Conservation (phyloP, 306 rosid species). For the Rosa chinensis region DNA sequence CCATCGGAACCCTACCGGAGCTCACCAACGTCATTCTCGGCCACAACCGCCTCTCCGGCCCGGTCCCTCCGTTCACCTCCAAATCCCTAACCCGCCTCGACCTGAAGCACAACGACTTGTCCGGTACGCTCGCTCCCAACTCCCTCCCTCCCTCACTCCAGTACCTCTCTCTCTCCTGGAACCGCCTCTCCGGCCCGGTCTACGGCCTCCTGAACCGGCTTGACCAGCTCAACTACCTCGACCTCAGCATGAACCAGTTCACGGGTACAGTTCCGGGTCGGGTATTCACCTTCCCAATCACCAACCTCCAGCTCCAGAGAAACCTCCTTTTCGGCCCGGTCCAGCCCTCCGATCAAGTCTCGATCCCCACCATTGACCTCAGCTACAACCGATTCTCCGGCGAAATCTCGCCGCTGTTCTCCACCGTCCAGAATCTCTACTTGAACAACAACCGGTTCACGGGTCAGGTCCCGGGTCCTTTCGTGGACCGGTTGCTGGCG, state of each 20-base stretch:
- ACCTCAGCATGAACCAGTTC: constrained; percentile 78
- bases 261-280: constrained; percentile 71
- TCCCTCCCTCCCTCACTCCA: constrained; percentile 76
- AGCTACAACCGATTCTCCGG: constrained; percentile 79
- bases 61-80: constrained; percentile 72
- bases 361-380: constrained; percentile 78
- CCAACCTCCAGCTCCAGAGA: constrained; percentile 66
- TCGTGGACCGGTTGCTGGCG: constrained; percentile 69
- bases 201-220: constrained; percentile 60
- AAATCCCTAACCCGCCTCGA: constrained; percentile 66
- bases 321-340: constrained; percentile 68
- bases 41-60: constrained; percentile 78
- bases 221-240: constrained; percentile 66
- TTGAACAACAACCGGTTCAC: constrained; percentile 83
- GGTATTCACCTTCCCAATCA: constrained; percentile 70
- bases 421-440: constrained; percentile 82
- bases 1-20: constrained; percentile 61
- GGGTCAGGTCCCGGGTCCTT: constrained; percentile 74
- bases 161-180: constrained; percentile 82
- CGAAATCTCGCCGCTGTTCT: constrained; percentile 61
- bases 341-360: constrained; percentile 57
- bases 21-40: constrained; percentile 77
- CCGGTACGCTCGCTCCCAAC: constrained; percentile 63
- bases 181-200: constrained; percentile 65
- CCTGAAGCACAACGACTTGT: constrained; percentile 71